These are phyloP conservation scores for Jasminum sambac DNA, from an alignment of 257 asterid genomes.

Conservation along the genomic window DNA sequence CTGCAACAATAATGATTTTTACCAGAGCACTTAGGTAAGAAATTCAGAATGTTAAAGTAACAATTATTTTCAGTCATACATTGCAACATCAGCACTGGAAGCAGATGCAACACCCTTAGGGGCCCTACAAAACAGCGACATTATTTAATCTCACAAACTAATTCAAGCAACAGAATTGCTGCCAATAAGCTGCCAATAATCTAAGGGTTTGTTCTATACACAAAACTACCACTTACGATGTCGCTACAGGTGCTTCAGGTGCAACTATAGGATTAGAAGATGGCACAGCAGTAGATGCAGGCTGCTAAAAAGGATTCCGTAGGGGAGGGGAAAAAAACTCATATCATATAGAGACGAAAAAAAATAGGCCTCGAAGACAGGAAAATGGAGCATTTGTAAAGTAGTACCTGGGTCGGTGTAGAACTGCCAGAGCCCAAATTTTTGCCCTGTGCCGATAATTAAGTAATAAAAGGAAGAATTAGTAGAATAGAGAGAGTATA, in stretches of 20 bases:
- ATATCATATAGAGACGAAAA: constrained; percentile 20
- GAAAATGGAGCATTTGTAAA: constrained; percentile 12
- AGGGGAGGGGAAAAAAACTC: constrained; percentile 16
- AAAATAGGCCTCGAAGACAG: not conserved
- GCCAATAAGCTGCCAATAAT: constrained; percentile 14
- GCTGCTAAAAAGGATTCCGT: constrained; percentile 40
- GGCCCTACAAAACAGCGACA: constrained; percentile 38
- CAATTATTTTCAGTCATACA: constrained; percentile 32
- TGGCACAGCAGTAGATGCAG: constrained; percentile 48
- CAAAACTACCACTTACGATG: constrained; percentile 48
- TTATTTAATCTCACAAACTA: constrained; percentile 17
- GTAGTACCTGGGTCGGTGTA: constrained; percentile 60
- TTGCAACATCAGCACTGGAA: constrained; percentile 43
- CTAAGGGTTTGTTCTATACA: too few relatives aligned
- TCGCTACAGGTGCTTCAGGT: constrained; percentile 48
- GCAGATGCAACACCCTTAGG: constrained; percentile 41
- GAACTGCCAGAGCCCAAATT: constrained; percentile 54
- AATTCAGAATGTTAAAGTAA: not conserved
- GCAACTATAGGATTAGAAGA: constrained; percentile 41
- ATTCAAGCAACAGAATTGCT: constrained; percentile 10
- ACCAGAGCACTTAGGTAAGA: too few relatives aligned
- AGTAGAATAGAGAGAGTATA: not conserved
- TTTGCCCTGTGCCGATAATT: constrained; percentile 55
- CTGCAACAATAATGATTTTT: constrained; percentile 34
- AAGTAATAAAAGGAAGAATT: constrained; percentile 16